phyloP scores from a whole-genome alignment of 176 grass and related monocot species.

The Miscanthus lutarioriparius region DNA sequence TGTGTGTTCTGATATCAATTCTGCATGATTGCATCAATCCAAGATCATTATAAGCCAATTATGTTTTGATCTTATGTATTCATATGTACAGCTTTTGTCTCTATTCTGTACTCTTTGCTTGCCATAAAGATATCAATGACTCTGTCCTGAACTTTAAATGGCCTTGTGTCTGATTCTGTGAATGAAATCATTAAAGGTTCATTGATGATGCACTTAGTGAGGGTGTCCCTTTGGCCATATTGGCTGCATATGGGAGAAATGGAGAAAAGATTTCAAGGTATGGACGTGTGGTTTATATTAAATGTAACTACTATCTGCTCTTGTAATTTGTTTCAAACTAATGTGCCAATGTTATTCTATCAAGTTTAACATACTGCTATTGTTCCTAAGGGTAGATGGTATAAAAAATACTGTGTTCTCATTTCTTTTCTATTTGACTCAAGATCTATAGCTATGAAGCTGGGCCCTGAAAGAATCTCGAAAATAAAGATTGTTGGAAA shows the following conservation, averaged over 20 bases:
- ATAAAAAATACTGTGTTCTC: background rate
- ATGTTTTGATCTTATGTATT: background rate
- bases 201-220: conserved; percentile 86
- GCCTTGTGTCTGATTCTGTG: conserved; percentile 20
- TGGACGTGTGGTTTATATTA: conserved; percentile 43
- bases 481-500: conserved; percentile 89
- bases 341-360: background rate
- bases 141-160: conserved; percentile 5
- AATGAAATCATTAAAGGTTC: conserved; percentile 62
- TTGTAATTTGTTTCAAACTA: conserved; percentile 17
- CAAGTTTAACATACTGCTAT: background rate
- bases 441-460: conserved; percentile 73
- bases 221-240: conserved; percentile 63
- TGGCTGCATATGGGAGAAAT: conserved; percentile 73
- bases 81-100: background rate
- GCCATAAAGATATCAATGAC: background rate
- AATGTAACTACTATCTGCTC: background rate
- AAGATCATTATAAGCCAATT: background rate
- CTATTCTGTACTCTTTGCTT: conserved; percentile 12
- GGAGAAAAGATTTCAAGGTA: conserved; percentile 92
- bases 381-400: background rate
- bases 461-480: conserved; percentile 69
- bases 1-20: conserved; percentile 15
- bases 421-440: conserved; percentile 25
- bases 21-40: background rate